These are phyloP conservation scores for Moesziomyces sp. DNA, from an alignment of 1,284 basidiomycete species.

Conservation along the genomic window DNA sequence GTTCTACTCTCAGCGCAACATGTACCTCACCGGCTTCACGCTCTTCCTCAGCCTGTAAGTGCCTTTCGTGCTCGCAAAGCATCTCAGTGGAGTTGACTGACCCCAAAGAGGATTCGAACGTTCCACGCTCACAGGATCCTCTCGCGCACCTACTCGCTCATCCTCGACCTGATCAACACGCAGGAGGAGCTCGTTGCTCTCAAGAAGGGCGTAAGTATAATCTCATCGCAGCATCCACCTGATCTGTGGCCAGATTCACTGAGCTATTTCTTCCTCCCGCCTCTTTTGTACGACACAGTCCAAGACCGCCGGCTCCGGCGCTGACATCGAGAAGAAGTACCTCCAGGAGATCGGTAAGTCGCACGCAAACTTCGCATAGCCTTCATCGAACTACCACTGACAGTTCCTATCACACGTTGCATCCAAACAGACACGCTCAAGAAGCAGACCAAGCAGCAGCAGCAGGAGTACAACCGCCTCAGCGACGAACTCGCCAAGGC, in stretches of 20 bases:
- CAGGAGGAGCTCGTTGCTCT: constrained; percentile 87
- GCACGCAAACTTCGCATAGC: too few relatives aligned
- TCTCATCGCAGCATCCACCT: not conserved
- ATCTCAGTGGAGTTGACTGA: not conserved
- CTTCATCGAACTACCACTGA: not conserved
- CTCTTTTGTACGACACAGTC: not conserved
- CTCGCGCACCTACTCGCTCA: constrained; percentile 89
- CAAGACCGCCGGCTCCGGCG: constrained; percentile 22
- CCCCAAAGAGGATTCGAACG: too few relatives aligned
- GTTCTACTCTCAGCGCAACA: constrained; percentile 81
- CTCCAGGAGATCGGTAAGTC: constrained; percentile 48
- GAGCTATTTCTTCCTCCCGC: too few relatives aligned
- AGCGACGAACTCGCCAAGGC: constrained; percentile 62
- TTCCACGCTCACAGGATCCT: constrained; percentile 72
- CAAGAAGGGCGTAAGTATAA: constrained; percentile 74
- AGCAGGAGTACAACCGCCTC: constrained; percentile 65
- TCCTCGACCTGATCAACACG: constrained; percentile 87
- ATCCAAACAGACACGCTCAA: constrained; percentile 53
- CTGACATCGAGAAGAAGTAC: constrained; percentile 63
- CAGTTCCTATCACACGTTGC: not conserved
- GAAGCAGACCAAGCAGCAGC: constrained; percentile 66
- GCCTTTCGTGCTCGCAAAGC: not conserved
- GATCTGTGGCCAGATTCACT: too few relatives aligned
- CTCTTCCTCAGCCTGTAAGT: constrained; percentile 77
- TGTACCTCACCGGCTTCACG: constrained; percentile 82